phyloP scores from a whole-genome alignment of 2,329 filamentous ascomycete genomes.

The Aspergillus unguis region DNA sequence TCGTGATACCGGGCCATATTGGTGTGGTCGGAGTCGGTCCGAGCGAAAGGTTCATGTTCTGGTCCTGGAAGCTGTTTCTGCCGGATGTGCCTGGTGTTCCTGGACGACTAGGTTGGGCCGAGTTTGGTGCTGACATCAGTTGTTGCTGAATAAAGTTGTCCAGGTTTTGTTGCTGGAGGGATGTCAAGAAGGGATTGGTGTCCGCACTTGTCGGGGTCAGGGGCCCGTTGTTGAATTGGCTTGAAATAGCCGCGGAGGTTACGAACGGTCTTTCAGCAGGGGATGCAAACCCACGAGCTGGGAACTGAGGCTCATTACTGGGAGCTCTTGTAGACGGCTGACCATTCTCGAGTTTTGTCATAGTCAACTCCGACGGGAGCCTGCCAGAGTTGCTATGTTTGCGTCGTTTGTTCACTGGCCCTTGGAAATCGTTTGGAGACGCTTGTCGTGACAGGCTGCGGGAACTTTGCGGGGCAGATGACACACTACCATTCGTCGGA shows the following conservation, averaged over 20 bases:
- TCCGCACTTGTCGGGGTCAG: constrained; percentile 65
- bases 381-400: constrained; percentile 70
- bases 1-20: constrained; percentile 52
- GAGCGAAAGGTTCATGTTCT: constrained; percentile 26
- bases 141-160: constrained; percentile 63
- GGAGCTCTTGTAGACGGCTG: constrained; percentile 30
- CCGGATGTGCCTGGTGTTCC: constrained; percentile 60
- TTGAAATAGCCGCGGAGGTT: constrained; percentile 40
- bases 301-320: constrained; percentile 41
- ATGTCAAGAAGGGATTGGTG: constrained; percentile 57
- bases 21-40: constrained; percentile 48
- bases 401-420: constrained; percentile 72
- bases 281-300: constrained; percentile 36
- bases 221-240: constrained; percentile 57
- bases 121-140: constrained; percentile 69
- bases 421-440: constrained; percentile 64
- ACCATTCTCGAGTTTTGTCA: constrained; percentile 73
- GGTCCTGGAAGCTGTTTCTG: constrained; percentile 43
- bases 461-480: constrained; percentile 51
- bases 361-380: constrained; percentile 69
- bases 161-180: constrained; percentile 60
- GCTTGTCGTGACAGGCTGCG: constrained; percentile 68
- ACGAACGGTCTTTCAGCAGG: constrained; percentile 48
- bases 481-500: constrained; percentile 31
- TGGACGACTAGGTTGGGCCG: constrained; percentile 72